phyloP scores from a whole-genome alignment of 441 rosid species.

The Gossypium gossypioides region DNA sequence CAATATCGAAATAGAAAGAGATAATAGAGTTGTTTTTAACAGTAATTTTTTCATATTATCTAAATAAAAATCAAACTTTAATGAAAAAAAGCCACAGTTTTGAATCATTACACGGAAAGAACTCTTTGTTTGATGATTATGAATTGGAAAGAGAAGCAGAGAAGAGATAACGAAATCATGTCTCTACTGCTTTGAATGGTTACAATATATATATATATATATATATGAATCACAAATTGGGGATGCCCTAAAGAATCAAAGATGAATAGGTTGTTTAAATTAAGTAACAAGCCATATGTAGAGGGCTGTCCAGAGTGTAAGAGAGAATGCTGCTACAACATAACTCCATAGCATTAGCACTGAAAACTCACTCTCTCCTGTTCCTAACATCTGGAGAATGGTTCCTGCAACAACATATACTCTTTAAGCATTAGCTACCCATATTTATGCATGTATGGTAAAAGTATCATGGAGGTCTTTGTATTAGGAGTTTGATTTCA shows the following conservation, averaged over 20 bases:
- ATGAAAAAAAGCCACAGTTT: too few relatives aligned
- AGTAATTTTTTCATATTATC: too few relatives aligned
- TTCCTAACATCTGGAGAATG: conserved; percentile 50
- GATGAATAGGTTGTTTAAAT: neutral
- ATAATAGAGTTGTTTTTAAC: too few relatives aligned
- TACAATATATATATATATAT: neutral
- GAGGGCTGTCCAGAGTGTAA: conserved; percentile 57
- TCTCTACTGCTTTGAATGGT: neutral
- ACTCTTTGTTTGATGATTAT: too few relatives aligned
- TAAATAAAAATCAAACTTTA: too few relatives aligned
- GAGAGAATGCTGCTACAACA: conserved; percentile 36
- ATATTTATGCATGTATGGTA: neutral
- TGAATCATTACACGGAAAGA: too few relatives aligned
- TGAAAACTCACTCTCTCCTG: conserved; percentile 59
- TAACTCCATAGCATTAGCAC: conserved; percentile 65
- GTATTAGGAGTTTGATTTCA: too few relatives aligned
- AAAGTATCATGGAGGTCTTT: too few relatives aligned
- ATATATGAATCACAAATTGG: neutral
- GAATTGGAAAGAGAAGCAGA: too few relatives aligned
- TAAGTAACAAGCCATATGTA: conserved; percentile 57
- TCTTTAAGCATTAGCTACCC: neutral
- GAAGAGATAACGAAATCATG: too few relatives aligned
- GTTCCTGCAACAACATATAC: conserved; percentile 33
- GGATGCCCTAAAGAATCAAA: neutral
- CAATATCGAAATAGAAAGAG: too few relatives aligned